phyloP scores from a whole-genome alignment of 371 early-diverging fungal genomes.

The Gilbertella persicaria region DNA sequence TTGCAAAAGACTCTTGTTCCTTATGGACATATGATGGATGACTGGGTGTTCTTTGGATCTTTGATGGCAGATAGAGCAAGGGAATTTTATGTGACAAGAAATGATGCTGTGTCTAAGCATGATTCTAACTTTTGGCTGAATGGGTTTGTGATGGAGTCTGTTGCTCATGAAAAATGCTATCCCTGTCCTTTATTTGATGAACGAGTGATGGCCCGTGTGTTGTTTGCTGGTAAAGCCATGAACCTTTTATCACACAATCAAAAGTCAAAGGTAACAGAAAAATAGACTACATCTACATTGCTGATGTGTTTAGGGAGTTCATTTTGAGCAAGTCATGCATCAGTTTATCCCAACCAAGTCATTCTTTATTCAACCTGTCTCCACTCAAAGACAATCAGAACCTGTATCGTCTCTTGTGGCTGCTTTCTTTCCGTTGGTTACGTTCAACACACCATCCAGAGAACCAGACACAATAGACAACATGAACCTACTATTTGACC shows the following conservation, averaged over 20 bases:
- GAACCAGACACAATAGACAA: background rate
- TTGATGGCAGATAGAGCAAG: slow-evolving; percentile 26
- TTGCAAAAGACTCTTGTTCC: slow-evolving; percentile 31
- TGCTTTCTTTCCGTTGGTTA: background rate
- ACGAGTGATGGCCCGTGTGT: slow-evolving; percentile 18
- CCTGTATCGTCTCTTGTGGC: too few species aligned
- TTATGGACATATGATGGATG: slow-evolving; percentile 37
- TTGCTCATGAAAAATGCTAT: background rate
- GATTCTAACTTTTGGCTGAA: slow-evolving; percentile 25
- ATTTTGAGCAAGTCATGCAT: background rate
- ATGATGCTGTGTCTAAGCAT: slow-evolving; percentile 3
- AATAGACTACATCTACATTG: background rate
- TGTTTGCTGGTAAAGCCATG: slow-evolving; percentile 41
- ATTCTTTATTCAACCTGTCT: background rate
- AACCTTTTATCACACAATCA: slow-evolving; percentile 15
- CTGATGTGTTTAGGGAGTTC: background rate
- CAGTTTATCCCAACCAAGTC: background rate
- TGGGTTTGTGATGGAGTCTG: slow-evolving; percentile 15
- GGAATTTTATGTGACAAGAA: slow-evolving; percentile 40
- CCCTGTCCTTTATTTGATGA: slow-evolving; percentile 35
- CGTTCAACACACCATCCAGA: background rate
- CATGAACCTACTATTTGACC: slow-evolving; percentile 22
- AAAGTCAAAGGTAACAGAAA: slow-evolving; percentile 2
- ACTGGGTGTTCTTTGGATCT: slow-evolving; percentile 41
- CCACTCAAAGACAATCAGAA: background rate